phyloP scores from a whole-genome alignment of 2,329 filamentous ascomycete genomes.

The Orbilia oligospora region DNA sequence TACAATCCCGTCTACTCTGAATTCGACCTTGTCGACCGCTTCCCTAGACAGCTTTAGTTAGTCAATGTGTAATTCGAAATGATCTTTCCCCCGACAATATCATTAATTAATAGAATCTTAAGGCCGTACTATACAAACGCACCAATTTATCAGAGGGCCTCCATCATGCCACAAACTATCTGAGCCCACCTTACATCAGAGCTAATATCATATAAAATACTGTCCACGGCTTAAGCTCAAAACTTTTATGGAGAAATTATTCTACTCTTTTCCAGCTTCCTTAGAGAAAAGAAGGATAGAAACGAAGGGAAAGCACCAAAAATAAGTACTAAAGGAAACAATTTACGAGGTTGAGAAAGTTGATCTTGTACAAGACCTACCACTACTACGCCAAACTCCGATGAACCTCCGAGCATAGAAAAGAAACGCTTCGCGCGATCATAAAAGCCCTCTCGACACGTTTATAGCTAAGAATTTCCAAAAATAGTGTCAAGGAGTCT shows the following conservation, averaged over 20 bases:
- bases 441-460: background rate
- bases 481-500: constrained; percentile 42
- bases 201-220: too few species aligned
- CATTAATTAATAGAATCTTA: background rate
- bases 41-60: constrained; percentile 15
- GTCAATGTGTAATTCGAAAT: constrained; percentile 30
- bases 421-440: background rate
- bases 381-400: background rate
- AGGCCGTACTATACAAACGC: background rate
- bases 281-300: background rate
- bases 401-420: background rate
- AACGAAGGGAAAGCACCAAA: too few species aligned
- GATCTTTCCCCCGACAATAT: constrained; percentile 3
- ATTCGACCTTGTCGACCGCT: background rate
- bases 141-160: too few species aligned
- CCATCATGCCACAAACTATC: too few species aligned
- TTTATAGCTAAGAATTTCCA: background rate
- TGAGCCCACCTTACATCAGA: too few species aligned
- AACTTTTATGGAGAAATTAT: too few species aligned
- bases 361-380: too few species aligned
- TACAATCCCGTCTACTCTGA: background rate
- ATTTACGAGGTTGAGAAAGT: too few species aligned
- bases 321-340: too few species aligned
- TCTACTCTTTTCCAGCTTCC: too few species aligned
- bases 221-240: too few species aligned